phyloP scores from a whole-genome alignment of 2,329 filamentous ascomycete genomes.

The Cladobotryum protrusum region DNA sequence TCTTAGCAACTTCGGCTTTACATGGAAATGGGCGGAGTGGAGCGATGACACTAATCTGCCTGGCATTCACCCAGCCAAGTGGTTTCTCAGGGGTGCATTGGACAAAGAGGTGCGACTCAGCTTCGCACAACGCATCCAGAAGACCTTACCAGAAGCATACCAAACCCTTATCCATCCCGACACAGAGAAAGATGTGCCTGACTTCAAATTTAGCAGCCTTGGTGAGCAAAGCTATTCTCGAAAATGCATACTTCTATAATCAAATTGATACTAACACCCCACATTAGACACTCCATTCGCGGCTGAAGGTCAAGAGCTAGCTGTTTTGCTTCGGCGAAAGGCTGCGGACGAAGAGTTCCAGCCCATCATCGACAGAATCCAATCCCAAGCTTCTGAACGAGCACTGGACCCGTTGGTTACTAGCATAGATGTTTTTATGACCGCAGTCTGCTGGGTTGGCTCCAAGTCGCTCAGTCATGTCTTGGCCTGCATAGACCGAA shows the following conservation, averaged over 20 bases:
- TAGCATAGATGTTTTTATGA: constrained; percentile 93
- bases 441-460: constrained; percentile 85
- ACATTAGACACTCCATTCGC: constrained; percentile 70
- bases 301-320: constrained; percentile 75
- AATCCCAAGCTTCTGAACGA: constrained; percentile 65
- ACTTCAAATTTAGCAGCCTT: constrained; percentile 81
- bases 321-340: constrained; percentile 74
- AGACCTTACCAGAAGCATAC: constrained; percentile 81
- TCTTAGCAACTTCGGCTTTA: constrained; percentile 97
- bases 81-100: constrained; percentile 82
- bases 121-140: constrained; percentile 93
- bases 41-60: constrained; percentile 75
- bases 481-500: constrained; percentile 89
- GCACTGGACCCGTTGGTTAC: constrained; percentile 72
- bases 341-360: constrained; percentile 83
- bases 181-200: constrained; percentile 92
- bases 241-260: background rate
- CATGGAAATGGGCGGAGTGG: constrained; percentile 99
- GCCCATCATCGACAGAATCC: constrained; percentile 70
- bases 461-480: constrained; percentile 96
- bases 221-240: constrained; percentile 42
- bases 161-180: constrained; percentile 73
- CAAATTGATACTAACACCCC: constrained; percentile 2
- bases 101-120: constrained; percentile 97
- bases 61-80: constrained; percentile 77